A percentile compares a stretch with the other conserved stretches of the same genome.
Conservation (phyloP, 1,284 basidiomycete genomes). For the Tilletia setariae region DNA sequence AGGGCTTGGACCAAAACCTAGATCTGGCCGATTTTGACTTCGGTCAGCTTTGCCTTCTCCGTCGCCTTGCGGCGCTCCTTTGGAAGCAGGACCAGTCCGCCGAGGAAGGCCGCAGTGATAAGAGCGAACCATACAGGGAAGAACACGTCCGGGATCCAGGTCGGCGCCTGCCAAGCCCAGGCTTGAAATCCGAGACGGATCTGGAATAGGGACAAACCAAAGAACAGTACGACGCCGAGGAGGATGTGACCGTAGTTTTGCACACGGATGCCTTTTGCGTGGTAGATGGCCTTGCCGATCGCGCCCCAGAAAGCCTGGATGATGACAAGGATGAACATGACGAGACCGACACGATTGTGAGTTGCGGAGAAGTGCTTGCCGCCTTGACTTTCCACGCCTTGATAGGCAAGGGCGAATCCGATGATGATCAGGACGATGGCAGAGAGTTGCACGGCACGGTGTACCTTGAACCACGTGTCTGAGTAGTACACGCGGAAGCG, state of each 20-base stretch:
- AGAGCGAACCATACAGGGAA: constrained; percentile 17
- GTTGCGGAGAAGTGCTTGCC: constrained; percentile 24
- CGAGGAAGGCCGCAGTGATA: neutral
- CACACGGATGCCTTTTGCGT: constrained; percentile 17
- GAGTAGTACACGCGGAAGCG: constrained; percentile 62
- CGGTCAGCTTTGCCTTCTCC: no score
- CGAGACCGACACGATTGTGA: constrained; percentile 62
- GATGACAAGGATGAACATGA: constrained; percentile 64
- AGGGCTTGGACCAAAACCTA: no score
- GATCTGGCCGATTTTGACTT: no score
- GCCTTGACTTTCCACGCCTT: constrained; percentile 20
- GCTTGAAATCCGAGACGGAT: constrained; percentile 28
- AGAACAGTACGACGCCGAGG: constrained; percentile 29
- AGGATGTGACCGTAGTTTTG: constrained; percentile 31
- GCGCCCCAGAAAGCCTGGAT: constrained; percentile 64
- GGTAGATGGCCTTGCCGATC: constrained; percentile 61
- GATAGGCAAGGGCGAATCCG: constrained; percentile 64
- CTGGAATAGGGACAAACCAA: constrained; percentile 30
- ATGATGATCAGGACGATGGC: constrained; percentile 60
- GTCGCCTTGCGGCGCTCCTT: no score
- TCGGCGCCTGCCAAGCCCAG: constrained; percentile 32
- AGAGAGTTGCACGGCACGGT: constrained; percentile 60
- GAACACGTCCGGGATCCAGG: constrained; percentile 27
- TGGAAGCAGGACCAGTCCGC: neutral
- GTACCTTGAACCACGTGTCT: constrained; percentile 62